phyloP scores from a whole-genome alignment of 2,329 filamentous ascomycete species.

The Pseudocercospora crystallina region DNA sequence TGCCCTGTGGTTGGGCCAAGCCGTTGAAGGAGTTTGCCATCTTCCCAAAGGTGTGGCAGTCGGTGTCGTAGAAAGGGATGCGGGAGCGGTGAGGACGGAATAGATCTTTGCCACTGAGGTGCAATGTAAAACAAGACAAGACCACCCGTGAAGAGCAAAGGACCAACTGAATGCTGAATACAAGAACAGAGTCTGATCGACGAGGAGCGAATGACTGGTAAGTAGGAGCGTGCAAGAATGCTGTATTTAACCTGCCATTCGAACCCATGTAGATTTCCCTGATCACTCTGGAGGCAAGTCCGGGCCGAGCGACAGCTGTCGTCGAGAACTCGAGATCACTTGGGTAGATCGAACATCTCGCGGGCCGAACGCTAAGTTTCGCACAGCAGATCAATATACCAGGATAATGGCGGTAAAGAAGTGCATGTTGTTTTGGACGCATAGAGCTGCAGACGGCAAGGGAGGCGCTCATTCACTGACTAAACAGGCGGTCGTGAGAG shows the following conservation, averaged over 20 bases:
- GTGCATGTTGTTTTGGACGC: constrained; percentile 8
- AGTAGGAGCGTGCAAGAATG: constrained; percentile 7
- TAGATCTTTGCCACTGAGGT: too few species aligned
- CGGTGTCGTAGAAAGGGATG: too few species aligned
- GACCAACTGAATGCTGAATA: constrained; percentile 12
- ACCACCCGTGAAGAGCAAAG: constrained; percentile 11
- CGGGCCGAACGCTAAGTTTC: constrained; percentile 25
- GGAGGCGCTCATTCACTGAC: constrained; percentile 22
- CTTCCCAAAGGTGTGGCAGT: too few species aligned
- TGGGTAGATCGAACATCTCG: constrained; percentile 18
- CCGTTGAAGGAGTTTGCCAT: too few species aligned
- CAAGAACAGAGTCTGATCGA: constrained; percentile 17
- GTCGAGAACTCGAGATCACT: constrained; percentile 10
- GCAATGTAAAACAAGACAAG: constrained; percentile 2
- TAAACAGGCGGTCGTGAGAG: constrained; percentile 10
- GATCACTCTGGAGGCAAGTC: constrained; percentile 11
- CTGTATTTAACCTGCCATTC: constrained; percentile 17
- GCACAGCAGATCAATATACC: constrained; percentile 17
- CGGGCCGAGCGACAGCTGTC: constrained; percentile 17
- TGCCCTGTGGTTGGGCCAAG: too few species aligned
- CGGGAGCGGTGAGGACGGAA: too few species aligned
- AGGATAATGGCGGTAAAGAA: constrained; percentile 21
- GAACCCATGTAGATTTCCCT: constrained; percentile 17
- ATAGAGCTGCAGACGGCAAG: constrained; percentile 16
- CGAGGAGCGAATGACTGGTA: constrained; percentile 12